These are phyloP conservation scores for Lichtheimia ornata DNA, from an alignment of 371 early-diverging fungal species.

Conservation along the genomic window DNA sequence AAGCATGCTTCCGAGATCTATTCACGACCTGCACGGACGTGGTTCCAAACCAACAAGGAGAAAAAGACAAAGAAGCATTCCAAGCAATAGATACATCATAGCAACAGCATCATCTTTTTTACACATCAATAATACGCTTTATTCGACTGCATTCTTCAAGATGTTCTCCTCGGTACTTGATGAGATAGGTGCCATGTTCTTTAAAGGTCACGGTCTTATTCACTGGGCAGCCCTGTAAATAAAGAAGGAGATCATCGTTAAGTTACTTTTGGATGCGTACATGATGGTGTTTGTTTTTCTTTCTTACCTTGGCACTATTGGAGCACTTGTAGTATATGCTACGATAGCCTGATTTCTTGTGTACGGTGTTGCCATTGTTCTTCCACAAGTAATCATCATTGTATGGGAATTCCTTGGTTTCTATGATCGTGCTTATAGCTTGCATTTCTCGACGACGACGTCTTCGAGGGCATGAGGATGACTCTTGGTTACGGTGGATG, in stretches of 20 bases:
- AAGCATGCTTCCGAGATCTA: slow-evolving; percentile 86
- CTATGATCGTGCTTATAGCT: slow-evolving; percentile 59
- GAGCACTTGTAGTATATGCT: slow-evolving; percentile 63
- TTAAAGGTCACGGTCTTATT: slow-evolving; percentile 61
- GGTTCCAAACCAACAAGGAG: slow-evolving; percentile 85
- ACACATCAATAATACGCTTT: slow-evolving; percentile 32
- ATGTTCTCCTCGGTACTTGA: slow-evolving; percentile 60
- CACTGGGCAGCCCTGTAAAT: slow-evolving; percentile 38
- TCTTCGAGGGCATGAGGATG: slow-evolving; percentile 4
- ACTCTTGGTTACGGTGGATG: slow-evolving; percentile 3
- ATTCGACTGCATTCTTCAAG: slow-evolving; percentile 46
- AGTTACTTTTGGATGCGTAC: not conserved
- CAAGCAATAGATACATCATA: not conserved
- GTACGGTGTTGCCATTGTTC: slow-evolving; percentile 64
- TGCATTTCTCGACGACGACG: slow-evolving; percentile 63
- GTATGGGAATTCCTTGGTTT: slow-evolving; percentile 53
- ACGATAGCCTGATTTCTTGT: slow-evolving; percentile 58
- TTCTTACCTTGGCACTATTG: slow-evolving; percentile 41
- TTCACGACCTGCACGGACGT: slow-evolving; percentile 88
- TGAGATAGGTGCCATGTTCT: slow-evolving; percentile 51
- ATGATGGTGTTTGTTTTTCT: not conserved
- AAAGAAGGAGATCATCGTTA: slow-evolving; percentile 5
- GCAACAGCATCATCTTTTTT: not conserved
- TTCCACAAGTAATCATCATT: slow-evolving; percentile 58
- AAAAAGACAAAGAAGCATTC: slow-evolving; percentile 44